Base-by-base conservation (phyloP, 805 yeast genomes). In the Lachancea sp. region DNA sequence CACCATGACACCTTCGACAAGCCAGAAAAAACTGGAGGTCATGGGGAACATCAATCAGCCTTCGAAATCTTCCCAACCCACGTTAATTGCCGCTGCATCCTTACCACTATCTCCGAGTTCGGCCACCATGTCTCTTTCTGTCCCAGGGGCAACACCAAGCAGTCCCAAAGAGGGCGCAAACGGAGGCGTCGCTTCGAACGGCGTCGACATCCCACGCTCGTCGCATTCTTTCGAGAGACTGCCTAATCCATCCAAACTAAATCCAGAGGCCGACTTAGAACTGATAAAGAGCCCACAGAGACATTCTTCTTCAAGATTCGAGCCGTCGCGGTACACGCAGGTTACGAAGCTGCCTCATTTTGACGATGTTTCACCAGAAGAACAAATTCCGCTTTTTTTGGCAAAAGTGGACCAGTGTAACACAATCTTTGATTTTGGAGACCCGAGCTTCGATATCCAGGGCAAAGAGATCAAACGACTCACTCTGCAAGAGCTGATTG, bases 321-420 rank as follows among this genome's bases (percentile, higher is more conserved):
- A 90, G 64, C 86, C 95, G 9, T 76, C 84, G 7, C 70, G 75
- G 37, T 71, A 76, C 52, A 73, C 83, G 4, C 82, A 78, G 51
- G 82, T 75, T 69, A 82, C 71, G 50, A 83, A 82, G 63, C 76
- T 91, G 49, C 97, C 97, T 17, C 73, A 77, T 44, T 89, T 91
- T 60, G 90, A 87, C 53, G 96, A 90, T 56, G 95, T 90, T 17
- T 77, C 85, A 3, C 84, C 88, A 17, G 87, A 81, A 50, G 91
- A 87, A 59, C 82, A 84, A 50, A 78, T 82, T 42, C 50, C 59
- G 22, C 73, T 93, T 49, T 93, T 93, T 58, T 69, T 89, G 44
- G 84, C 84, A 56, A 93, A 93, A 60, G 81, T 91, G 42, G 95
- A 89, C 58, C 99, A 93, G 67, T 91, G 98, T 71, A 88, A 87